Percentiles rank a stretch among this genome's conserved stretches.
These are phyloP conservation scores for Coniochaeta ligniaria DNA, from an alignment of 2,329 filamentous ascomycete genomes.

Conservation along the genomic window DNA sequence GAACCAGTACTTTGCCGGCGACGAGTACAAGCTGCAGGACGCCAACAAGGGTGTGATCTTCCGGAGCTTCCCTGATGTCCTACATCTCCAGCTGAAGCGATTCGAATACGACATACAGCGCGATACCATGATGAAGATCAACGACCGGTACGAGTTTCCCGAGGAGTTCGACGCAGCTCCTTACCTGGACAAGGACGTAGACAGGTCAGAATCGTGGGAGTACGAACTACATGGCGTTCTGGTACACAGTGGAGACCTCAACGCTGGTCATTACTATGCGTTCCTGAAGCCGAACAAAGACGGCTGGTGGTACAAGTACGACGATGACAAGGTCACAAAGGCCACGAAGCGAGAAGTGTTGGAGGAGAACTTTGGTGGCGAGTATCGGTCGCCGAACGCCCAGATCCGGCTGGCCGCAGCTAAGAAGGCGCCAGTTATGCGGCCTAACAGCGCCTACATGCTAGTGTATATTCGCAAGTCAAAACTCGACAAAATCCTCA, in stretches of 20 bases:
- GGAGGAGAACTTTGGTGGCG: conserved; percentile 94
- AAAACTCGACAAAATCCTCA: conserved; percentile 73
- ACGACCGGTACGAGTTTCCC: conserved; percentile 85
- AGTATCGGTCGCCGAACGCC: conserved; percentile 54
- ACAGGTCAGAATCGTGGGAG: conserved; percentile 80
- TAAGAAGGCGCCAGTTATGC: conserved; percentile 52
- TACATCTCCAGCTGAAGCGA: conserved; percentile 91
- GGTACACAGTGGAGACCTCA: conserved; percentile 92
- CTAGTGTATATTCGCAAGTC: conserved; percentile 92
- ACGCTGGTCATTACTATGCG: conserved; percentile 97
- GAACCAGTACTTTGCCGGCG: conserved; percentile 93
- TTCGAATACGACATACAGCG: conserved; percentile 97
- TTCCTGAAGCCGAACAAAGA: conserved; percentile 92
- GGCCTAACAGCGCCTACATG: conserved; percentile 91
- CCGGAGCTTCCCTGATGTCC: conserved; percentile 84
- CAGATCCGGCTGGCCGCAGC: conserved; percentile 37
- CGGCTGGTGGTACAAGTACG: conserved; percentile 93
- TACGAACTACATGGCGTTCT: conserved; percentile 94
- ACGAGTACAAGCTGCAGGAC: conserved; percentile 87
- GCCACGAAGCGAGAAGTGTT: conserved; percentile 86
- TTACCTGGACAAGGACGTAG: conserved; percentile 79
- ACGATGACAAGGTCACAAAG: conserved; percentile 94
- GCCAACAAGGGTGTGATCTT: conserved; percentile 98
- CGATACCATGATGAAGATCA: conserved; percentile 98
- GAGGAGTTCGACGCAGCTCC: conserved; percentile 77